Evolutionary conservation across 176 grass and related monocot genomes (phyloP), one percentile per base, ranked within the genome.

Genomic region (Aegilops tauschii): DNA sequence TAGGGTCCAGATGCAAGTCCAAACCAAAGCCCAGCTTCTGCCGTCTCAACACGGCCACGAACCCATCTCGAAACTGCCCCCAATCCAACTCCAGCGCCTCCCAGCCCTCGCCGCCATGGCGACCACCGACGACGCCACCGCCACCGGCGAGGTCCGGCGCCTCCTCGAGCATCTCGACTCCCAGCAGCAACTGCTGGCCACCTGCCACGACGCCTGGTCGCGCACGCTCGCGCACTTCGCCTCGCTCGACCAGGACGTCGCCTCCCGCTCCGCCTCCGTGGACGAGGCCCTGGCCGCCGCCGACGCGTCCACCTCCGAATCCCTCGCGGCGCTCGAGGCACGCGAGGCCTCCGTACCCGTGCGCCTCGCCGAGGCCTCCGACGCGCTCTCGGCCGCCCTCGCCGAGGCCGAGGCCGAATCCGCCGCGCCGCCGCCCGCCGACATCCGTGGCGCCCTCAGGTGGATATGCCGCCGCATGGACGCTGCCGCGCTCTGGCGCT

Each of bases 401-500:
- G 67, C 79, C 32, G 88, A 91, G 65, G 72, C 79, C 32, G 88
- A 91, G 65, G 72, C 85, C 6, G 82, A 86, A 44, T 91, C 92
- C 23, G 30, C 77, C 8, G 70, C 80, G 39, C 83, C 89, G 25
- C 80, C 86, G 1, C 79, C 86, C 35, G 18, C 81, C 10, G 88
- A 92, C 86, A 28, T 93, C 59, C 82, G 76, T 4, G 85, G 87
- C 31, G 71, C 90, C 59, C 91, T 98, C 67, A 86, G 85, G 39
- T 98, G 95, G 93, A 89, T 93, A 5, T 91, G 91, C 82, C 90
- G 87, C 81, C 90, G 92, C 20, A 95, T 97, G 92, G 95, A 97
- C 47, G 84, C 92, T 7, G 9, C 84, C 4, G 83, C 88, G 9
- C 82, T 97, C 29, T 95, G 90, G 95, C 79, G 91, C 9, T 91